Evolutionary conservation across 352 stramenopile genomes (phyloP), one percentile per base, ranked within the genome.

Genomic region (Pythium oligandrum): DNA sequence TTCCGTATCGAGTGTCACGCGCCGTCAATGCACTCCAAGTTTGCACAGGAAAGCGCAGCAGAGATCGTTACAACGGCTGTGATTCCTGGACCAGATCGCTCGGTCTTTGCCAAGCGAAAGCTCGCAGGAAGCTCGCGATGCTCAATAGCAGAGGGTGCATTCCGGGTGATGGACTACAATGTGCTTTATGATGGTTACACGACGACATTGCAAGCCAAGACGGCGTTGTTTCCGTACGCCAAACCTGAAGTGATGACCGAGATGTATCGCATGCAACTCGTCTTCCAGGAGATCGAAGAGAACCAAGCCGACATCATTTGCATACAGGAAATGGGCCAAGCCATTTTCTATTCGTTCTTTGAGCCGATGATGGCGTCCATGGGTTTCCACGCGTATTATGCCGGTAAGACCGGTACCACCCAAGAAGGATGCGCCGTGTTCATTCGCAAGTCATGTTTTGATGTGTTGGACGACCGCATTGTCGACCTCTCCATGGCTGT

Each of bases 131-230:
- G 55, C 10, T 35, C 53, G 31, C 58, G 70, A 48, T 50, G 51
- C 12, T 44, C 55, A 44, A 0, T 44, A 58, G 43, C 57, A 58
- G 51, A 46, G 45, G 6, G 42, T 8, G 63, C 60, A 3, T 83
- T 90, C 44, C 80, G 83, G 44, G 69, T 93, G 9, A 90, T 93
- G 83, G 87, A 65, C 49, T 93, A 93, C 61, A 93, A 93, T 48
- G 70, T 93, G 30, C 40, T 93, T 9, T 93, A 78, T 50, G 71
- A 83, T 39, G 81, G 82, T 3, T 93, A 91, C 45, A 80, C 78
- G 31, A 79, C 67, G 2, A 83, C 80, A 3, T 51, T 74, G 10
- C 74, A 79, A 32, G 66, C 72, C 30, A 65, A 82, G 57, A 66
- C 68, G 45, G 77, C 73, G 32, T 56, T 92, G 58, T 93, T 89